Evolutionary conservation across 73 alveolate genomes (phyloP).

Genomic region (Paramecium octaurelia): DNA sequence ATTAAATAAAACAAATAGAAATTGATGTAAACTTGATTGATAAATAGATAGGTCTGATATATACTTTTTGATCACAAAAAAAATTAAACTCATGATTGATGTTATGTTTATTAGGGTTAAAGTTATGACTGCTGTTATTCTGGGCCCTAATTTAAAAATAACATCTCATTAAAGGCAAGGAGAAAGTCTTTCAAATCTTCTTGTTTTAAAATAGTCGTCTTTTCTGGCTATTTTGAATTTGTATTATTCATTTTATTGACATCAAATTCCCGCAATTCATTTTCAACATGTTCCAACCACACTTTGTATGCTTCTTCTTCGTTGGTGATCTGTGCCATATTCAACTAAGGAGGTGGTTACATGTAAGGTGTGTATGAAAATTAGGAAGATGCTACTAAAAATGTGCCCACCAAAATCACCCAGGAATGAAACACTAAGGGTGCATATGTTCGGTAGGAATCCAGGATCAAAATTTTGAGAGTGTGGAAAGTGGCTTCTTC

Average conservation of each 20-base stretch:
- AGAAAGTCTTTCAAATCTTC: constrained; percentile 37
- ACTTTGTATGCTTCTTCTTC: constrained; percentile 20
- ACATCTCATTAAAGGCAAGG: constrained; percentile 14
- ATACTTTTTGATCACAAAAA: neutral
- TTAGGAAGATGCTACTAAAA: constrained; percentile 31
- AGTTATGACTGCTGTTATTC: neutral
- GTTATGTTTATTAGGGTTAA: neutral
- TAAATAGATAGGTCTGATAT: neutral
- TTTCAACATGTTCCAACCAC: constrained; percentile 39
- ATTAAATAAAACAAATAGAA: no score
- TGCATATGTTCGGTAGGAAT: constrained; percentile 45
- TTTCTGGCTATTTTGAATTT: neutral
- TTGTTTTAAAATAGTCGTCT: neutral
- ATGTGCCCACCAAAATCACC: constrained; percentile 28
- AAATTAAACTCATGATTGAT: neutral
- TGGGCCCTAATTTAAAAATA: neutral
- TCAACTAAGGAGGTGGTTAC: constrained; percentile 42
- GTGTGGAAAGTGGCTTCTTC: constrained; percentile 45
- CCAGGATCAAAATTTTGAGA: constrained; percentile 13
- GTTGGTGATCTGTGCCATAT: neutral
- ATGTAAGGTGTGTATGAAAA: neutral
- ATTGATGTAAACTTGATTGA: no score
- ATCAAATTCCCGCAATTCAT: neutral
- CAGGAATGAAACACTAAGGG: neutral
- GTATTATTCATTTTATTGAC: neutral